These are phyloP conservation scores for Ophiostoma australiae DNA, from an alignment of 2,329 filamentous ascomycete genomes.

Conservation along the genomic window DNA sequence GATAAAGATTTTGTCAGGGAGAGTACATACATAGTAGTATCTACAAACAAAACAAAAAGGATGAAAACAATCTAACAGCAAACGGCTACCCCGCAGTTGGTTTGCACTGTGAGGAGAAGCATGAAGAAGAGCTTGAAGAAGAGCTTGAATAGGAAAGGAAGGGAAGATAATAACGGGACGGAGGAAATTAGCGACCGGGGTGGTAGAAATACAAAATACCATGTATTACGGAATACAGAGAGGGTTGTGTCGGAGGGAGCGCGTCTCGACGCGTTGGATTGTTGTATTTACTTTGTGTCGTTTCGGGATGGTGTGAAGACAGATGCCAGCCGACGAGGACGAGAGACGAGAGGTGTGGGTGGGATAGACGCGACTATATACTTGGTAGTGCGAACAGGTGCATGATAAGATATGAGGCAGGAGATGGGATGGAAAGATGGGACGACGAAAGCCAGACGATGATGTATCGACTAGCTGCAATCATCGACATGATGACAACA, in stretches of 20 bases:
- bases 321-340: neutral
- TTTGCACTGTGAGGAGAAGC: constrained; percentile 6
- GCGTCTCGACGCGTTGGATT: neutral
- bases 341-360: no score
- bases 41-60: neutral
- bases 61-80: neutral
- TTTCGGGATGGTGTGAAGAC: neutral
- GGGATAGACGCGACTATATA: neutral
- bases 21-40: neutral
- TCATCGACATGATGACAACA: neutral
- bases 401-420: neutral
- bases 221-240: neutral
- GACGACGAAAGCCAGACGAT: neutral
- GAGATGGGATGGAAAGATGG: neutral
- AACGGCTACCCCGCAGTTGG: constrained; percentile 1
- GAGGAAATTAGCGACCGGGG: neutral
- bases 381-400: neutral
- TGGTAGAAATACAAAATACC: neutral
- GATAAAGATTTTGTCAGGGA: neutral
- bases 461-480: neutral
- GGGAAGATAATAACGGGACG: neutral
- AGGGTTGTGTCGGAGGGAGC: neutral
- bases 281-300: constrained; percentile 5
- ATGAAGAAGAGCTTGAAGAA: neutral
- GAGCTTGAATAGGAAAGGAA: neutral